Conservation (phyloP, 257 asterid genomes). For the Hygrophila difformis region DNA sequence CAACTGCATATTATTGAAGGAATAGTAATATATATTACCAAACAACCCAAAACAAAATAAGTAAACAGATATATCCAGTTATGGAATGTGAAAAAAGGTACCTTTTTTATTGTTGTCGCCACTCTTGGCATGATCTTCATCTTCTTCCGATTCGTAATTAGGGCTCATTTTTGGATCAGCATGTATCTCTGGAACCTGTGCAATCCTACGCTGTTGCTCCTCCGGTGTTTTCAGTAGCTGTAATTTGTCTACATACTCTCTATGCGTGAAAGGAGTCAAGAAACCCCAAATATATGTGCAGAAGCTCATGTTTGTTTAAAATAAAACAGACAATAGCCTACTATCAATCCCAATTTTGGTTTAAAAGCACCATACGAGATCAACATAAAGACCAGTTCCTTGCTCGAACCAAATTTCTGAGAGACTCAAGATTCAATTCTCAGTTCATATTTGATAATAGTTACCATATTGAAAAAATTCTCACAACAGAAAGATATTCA, state of each 20-base stretch:
- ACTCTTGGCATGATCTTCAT: constrained; percentile 23
- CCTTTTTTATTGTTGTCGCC: constrained; percentile 34
- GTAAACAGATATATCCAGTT: neutral
- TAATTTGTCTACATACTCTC: constrained; percentile 49
- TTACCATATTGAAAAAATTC: neutral
- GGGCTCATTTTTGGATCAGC: constrained; percentile 82
- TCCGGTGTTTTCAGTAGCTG: constrained; percentile 63
- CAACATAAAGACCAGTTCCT: neutral
- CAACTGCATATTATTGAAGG: constrained; percentile 27
- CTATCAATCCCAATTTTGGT: neutral
- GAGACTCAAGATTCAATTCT: neutral
- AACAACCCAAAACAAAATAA: neutral
- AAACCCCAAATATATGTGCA: neutral
- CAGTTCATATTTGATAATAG: too few species aligned
- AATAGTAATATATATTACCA: constrained; percentile 2
- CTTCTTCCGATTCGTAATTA: constrained; percentile 63
- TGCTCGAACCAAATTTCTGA: neutral
- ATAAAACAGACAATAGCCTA: neutral
- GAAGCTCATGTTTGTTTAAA: constrained; percentile 41
- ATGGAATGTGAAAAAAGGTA: constrained; percentile 3
- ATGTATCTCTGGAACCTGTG: constrained; percentile 64
- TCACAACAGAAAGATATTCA: neutral
- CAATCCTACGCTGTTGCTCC: constrained; percentile 58
- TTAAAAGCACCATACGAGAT: neutral
- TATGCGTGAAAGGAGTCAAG: constrained; percentile 38